Conservation (phyloP, 1,139 yeast species). For the Taphrina flavorubra region DNA sequence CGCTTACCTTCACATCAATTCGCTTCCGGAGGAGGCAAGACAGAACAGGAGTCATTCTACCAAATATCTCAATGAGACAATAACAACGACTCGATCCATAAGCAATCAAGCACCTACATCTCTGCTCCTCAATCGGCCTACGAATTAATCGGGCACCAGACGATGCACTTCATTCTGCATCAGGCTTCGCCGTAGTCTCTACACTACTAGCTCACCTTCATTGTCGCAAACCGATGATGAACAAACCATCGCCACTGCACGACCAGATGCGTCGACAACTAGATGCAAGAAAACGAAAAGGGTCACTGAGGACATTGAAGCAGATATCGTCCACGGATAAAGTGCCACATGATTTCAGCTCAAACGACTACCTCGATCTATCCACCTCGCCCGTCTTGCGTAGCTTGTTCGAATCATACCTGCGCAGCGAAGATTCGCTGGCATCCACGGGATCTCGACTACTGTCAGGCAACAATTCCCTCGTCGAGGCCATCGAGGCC, state of each 20-base stretch:
- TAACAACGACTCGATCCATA: no score
- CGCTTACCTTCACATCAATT: no score
- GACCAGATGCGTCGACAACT: slow-evolving; percentile 6
- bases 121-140: no score
- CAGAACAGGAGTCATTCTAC: no score
- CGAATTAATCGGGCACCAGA: no score
- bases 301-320: slow-evolving; percentile 18
- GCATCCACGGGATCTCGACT: slow-evolving; percentile 50
- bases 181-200: no score
- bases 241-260: background rate
- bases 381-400: slow-evolving; percentile 23
- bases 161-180: no score
- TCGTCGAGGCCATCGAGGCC: slow-evolving; percentile 47
- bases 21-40: no score
- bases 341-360: slow-evolving; percentile 47
- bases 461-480: slow-evolving; percentile 49
- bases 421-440: slow-evolving; percentile 27
- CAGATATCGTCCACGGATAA: background rate
- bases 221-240: background rate
- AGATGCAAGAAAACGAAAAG: background rate
- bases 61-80: no score
- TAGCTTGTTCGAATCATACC: background rate
- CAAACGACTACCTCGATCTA: slow-evolving; percentile 49
- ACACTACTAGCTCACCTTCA: no score
- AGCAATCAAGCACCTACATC: no score